These are phyloP conservation scores for Trichopus zeylanicus DNA, from an alignment of 116 monocot species.

Conservation along the genomic window DNA sequence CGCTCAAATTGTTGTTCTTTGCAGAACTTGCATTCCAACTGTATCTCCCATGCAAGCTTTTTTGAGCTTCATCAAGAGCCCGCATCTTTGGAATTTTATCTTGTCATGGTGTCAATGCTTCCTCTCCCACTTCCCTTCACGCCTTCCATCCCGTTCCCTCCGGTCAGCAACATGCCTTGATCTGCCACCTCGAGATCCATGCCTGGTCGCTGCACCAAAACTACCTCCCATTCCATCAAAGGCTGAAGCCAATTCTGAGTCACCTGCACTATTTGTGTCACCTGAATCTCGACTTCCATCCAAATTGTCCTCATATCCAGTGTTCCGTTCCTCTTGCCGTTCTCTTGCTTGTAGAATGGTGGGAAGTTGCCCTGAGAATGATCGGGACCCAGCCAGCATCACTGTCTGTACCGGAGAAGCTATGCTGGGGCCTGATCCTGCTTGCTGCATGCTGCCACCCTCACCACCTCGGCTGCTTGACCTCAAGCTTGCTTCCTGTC, in stretches of 20 bases:
- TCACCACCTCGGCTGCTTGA: slow-evolving; percentile 57
- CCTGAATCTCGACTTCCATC: slow-evolving; percentile 81
- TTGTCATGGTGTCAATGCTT: no score
- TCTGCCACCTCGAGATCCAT: slow-evolving; percentile 46
- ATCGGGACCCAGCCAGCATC: slow-evolving; percentile 44
- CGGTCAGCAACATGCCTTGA: slow-evolving; percentile 58
- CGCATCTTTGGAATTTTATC: no score
- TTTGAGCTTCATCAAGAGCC: no score
- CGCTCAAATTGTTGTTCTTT: no score
- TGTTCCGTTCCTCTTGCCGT: slow-evolving; percentile 32
- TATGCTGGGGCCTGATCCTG: slow-evolving; percentile 8
- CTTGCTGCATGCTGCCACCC: slow-evolving; percentile 15
- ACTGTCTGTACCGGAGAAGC: slow-evolving; percentile 22
- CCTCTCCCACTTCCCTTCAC: slow-evolving; percentile 97
- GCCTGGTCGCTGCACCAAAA: slow-evolving; percentile 37
- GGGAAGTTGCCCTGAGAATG: slow-evolving; percentile 51
- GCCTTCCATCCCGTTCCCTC: slow-evolving; percentile 72
- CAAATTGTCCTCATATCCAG: slow-evolving; percentile 45
- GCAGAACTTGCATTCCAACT: no score
- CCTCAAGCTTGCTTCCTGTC: slow-evolving; percentile 41
- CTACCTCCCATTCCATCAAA: slow-evolving; percentile 47
- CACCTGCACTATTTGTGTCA: slow-evolving; percentile 67
- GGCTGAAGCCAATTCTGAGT: slow-evolving; percentile 45
- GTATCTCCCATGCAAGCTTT: no score
- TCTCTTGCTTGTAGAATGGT: slow-evolving; percentile 79